These are phyloP conservation scores for Gastrolobium bilobum DNA, from an alignment of 306 rosid genomes.

Conservation along the genomic window DNA sequence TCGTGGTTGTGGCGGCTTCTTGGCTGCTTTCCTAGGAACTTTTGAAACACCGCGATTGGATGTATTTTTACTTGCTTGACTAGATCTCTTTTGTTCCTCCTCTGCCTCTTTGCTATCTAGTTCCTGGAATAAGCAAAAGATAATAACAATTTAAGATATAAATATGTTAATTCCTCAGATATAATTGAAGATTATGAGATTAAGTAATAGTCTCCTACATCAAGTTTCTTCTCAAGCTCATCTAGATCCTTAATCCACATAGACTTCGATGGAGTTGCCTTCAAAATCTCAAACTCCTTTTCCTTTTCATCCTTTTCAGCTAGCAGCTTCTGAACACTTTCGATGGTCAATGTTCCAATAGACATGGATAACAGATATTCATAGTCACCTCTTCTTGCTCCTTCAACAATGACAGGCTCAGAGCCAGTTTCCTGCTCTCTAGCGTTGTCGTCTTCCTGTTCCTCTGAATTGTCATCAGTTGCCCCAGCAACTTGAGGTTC, in stretches of 20 bases:
- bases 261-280: conserved; percentile 68
- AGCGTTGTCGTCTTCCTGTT: conserved; percentile 64
- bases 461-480: conserved; percentile 68
- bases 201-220: conserved; percentile 56
- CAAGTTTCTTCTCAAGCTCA: conserved; percentile 71
- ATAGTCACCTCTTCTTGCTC: conserved; percentile 68
- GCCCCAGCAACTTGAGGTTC: conserved; percentile 98
- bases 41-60: conserved; percentile 23
- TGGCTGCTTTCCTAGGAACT: conserved; percentile 58
- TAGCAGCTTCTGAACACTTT: conserved; percentile 77
- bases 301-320: conserved; percentile 70
- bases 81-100: conserved; percentile 62
- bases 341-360: conserved; percentile 83
- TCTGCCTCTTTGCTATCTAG: conserved; percentile 72
- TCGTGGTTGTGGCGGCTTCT: conserved; percentile 76
- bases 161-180: neutral
- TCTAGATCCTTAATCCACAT: conserved; percentile 89
- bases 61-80: conserved; percentile 56
- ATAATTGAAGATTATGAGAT: neutral
- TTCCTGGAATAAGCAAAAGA: conserved; percentile 62
- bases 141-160: neutral
- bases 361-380: conserved; percentile 81
- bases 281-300: conserved; percentile 68
- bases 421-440: conserved; percentile 66
- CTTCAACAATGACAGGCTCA: conserved; percentile 42